phyloP scores from a whole-genome alignment of 306 rosid genomes.

The Argentina anserina region DNA sequence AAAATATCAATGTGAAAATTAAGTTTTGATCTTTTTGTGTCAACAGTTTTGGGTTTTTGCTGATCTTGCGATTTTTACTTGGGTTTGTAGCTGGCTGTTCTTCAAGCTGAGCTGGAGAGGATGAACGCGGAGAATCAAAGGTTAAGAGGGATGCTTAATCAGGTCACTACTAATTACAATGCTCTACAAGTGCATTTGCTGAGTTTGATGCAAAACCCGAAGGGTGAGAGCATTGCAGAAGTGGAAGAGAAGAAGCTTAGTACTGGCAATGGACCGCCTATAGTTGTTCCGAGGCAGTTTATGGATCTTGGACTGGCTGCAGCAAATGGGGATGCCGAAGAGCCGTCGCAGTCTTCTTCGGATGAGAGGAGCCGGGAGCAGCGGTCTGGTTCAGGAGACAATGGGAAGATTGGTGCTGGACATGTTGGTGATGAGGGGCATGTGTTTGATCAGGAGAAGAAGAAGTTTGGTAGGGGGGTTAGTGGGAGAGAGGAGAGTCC shows the following conservation, averaged over 20 bases:
- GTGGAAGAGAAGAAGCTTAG: slow-evolving; percentile 24
- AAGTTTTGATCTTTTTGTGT: not conserved
- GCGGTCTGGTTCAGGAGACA: slow-evolving; percentile 35
- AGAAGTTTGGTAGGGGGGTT: slow-evolving; percentile 23
- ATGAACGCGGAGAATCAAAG: slow-evolving; percentile 53
- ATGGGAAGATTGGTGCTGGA: slow-evolving; percentile 22
- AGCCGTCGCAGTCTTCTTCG: slow-evolving; percentile 46
- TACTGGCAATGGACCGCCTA: slow-evolving; percentile 12
- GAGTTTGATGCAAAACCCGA: slow-evolving; percentile 34
- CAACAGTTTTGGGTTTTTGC: not conserved
- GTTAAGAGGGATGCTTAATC: slow-evolving; percentile 39
- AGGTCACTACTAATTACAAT: slow-evolving; percentile 38
- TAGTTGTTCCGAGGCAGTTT: slow-evolving; percentile 50
- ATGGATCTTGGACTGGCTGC: slow-evolving; percentile 65
- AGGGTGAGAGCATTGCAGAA: slow-evolving; percentile 18
- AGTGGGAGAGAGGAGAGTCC: slow-evolving; percentile 42
- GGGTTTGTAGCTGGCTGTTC: slow-evolving; percentile 42
- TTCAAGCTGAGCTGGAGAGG: slow-evolving; percentile 52
- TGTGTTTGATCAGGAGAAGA: slow-evolving; percentile 33
- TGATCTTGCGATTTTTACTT: not conserved
- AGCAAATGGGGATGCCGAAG: slow-evolving; percentile 30
- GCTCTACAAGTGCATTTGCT: slow-evolving; percentile 41
- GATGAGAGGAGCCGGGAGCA: slow-evolving; percentile 35
- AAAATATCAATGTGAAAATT: not conserved
- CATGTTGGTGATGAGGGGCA: slow-evolving; percentile 27